These are phyloP conservation scores for Wallacemonas collosoma DNA, from an alignment of 208 protist genomes.

Conservation along the genomic window DNA sequence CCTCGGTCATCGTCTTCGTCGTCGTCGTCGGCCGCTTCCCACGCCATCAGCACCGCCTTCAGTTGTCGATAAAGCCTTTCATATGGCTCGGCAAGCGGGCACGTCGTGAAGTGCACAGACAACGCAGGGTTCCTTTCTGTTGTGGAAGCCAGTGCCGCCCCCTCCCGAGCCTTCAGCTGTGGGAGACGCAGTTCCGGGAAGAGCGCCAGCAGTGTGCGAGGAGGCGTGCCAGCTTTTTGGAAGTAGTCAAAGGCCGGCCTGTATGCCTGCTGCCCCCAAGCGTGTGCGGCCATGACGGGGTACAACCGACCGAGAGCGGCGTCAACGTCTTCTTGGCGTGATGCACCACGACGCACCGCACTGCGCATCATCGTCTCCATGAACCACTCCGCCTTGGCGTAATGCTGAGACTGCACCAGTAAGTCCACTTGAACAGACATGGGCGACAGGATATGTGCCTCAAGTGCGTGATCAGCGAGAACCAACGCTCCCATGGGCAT, in stretches of 20 bases:
- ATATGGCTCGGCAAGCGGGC: conserved; percentile 23
- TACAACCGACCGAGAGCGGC: conserved; percentile 17
- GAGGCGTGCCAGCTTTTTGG: conserved; percentile 23
- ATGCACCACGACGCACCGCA: no score
- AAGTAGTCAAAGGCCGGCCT: conserved; percentile 30
- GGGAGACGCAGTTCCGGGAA: conserved; percentile 27
- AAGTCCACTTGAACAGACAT: conserved; percentile 6
- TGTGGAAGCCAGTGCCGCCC: background rate
- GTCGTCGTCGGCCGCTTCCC: background rate
- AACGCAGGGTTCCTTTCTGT: background rate
- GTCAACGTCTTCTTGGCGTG: no score
- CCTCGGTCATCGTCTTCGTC: background rate
- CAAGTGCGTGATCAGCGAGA: conserved; percentile 22
- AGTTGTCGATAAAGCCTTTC: conserved; percentile 27
- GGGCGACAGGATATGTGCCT: conserved; percentile 16
- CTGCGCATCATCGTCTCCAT: background rate
- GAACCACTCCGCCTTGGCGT: conserved; percentile 21
- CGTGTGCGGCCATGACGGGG: conserved; percentile 27
- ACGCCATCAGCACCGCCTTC: conserved; percentile 3
- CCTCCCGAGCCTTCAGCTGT: background rate
- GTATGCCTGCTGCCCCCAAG: conserved; percentile 21
- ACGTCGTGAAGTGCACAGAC: conserved; percentile 18
- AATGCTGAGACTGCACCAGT: conserved; percentile 16
- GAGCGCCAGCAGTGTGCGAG: conserved; percentile 19
- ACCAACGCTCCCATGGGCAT: conserved; percentile 21